Percentiles rank a stretch among this genome's conserved stretches.
Conservation (phyloP, 2,329 filamentous ascomycete species). For the Clarireedia sp. region DNA sequence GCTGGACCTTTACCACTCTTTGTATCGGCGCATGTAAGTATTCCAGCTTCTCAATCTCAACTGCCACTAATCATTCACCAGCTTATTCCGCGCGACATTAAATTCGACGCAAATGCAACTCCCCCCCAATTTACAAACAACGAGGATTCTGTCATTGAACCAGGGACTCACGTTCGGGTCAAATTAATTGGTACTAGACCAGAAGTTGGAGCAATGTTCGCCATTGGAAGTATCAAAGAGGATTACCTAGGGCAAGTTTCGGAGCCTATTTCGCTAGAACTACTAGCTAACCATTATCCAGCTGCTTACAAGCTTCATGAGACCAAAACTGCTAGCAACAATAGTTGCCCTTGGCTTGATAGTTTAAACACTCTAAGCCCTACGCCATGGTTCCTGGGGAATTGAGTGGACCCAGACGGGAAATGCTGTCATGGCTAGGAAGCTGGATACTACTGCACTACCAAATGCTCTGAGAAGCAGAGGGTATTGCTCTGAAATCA, state of each 20-base stretch:
- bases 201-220: conserved; percentile 92
- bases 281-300: conserved; percentile 9
- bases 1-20: conserved; percentile 73
- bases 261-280: neutral
- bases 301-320: conserved; percentile 24
- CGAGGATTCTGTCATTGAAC: conserved; percentile 87
- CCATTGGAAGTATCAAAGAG: conserved; percentile 94
- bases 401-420: neutral
- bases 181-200: conserved; percentile 92
- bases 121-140: conserved; percentile 97
- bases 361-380: neutral
- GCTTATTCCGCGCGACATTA: conserved; percentile 88
- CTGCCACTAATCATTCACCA: conserved; percentile 31
- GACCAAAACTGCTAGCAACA: neutral
- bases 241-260: conserved; percentile 57
- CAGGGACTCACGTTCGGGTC: conserved; percentile 83
- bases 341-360: neutral
- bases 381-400: neutral
- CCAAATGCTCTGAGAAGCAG: too few species aligned
- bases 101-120: conserved; percentile 90
- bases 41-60: neutral
- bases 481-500: too few species aligned
- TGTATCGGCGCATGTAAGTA: conserved; percentile 45
- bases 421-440: too few species aligned
- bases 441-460: too few species aligned